Base-by-base conservation (phyloP, 1,139 yeast genomes). In the Suhomyces guaymorum region DNA sequence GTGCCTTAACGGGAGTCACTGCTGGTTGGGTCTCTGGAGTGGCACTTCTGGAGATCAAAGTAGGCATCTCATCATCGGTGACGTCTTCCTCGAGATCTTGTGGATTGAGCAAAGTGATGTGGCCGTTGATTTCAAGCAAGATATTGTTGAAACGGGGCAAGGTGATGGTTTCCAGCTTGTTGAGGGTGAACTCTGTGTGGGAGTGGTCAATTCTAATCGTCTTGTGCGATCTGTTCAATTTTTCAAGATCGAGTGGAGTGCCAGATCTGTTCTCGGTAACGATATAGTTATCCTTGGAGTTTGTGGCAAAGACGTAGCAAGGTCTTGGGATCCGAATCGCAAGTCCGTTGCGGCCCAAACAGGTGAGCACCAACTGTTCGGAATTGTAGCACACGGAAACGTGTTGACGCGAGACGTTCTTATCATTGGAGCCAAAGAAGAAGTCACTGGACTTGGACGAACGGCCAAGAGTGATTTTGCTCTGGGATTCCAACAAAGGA, bases 291-390 rank as follows among this genome's bases (percentile, higher is more conserved):
- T 59, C 53, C 5, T 44, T 37, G 4, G 49, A 37, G 24, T 52
- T 51, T 11, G 64, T 49, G 13, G 61, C 57, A 38, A 51, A 53
- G 6, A 69, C 70, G 19, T 52, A 52, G 41, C 75, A 70, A 12
- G 67, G 54, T 37, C 60, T 60, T 1, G 90, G 90, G 30, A 84
- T 71, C 8, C 75, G 68, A 22, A 84, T 71, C 14, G 75, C 76
- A 39, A 82, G 61, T 4, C 94, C 94, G 51, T 85, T 85, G 62
- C 77, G 73, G 1, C 95, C 94, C 40, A 77, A 52, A 52, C 94
- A 85, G 29, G 69, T 70, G 36, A 84, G 56, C 5, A 46, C 56
- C 47, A 55, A 65, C 35, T 47, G 55, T 26, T 54, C 51, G 5
- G 47, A 42, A 28, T 52, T 47, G 41, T 59, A 55, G 24, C 54